phyloP scores from a whole-genome alignment of 768 basidiomycete genomes.

The Amanita molliuscula region DNA sequence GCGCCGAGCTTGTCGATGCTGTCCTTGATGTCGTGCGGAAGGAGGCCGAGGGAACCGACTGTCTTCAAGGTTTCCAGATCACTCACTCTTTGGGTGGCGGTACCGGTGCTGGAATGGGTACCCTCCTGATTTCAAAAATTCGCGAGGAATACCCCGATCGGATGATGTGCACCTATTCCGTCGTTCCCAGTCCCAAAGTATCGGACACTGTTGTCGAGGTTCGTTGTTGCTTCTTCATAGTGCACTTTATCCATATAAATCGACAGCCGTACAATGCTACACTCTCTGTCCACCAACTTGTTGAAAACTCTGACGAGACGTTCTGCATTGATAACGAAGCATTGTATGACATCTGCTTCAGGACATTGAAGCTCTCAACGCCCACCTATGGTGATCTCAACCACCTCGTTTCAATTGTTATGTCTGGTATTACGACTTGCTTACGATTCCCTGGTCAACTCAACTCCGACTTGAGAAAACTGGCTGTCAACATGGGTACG shows the following conservation, averaged over 20 bases:
- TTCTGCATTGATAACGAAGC: slow-evolving; percentile 99
- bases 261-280: slow-evolving; percentile 96
- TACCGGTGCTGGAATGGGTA: slow-evolving; percentile 99
- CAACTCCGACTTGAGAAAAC: slow-evolving; percentile 96
- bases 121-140: slow-evolving; percentile 97
- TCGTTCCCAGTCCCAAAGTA: slow-evolving; percentile 94
- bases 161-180: slow-evolving; percentile 99
- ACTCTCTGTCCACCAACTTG: slow-evolving; percentile 95
- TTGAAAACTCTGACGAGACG: slow-evolving; percentile 99
- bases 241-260: background rate
- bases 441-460: slow-evolving; percentile 99
- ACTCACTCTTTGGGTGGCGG: slow-evolving; percentile 98
- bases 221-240: slow-evolving; percentile 8
- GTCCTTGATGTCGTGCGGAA: slow-evolving; percentile 98
- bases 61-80: slow-evolving; percentile 98
- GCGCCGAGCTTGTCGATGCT: slow-evolving; percentile 96
- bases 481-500: slow-evolving; percentile 98
- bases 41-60: slow-evolving; percentile 97
- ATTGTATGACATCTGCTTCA: slow-evolving; percentile 98
- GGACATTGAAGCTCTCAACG: slow-evolving; percentile 90
- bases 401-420: slow-evolving; percentile 94
- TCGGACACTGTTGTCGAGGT: slow-evolving; percentile 98
- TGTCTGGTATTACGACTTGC: slow-evolving; percentile 98
- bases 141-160: slow-evolving; percentile 98
- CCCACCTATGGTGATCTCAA: slow-evolving; percentile 98